phyloP scores from a whole-genome alignment of 257 asterid species.

The Ligustrum vulgare region DNA sequence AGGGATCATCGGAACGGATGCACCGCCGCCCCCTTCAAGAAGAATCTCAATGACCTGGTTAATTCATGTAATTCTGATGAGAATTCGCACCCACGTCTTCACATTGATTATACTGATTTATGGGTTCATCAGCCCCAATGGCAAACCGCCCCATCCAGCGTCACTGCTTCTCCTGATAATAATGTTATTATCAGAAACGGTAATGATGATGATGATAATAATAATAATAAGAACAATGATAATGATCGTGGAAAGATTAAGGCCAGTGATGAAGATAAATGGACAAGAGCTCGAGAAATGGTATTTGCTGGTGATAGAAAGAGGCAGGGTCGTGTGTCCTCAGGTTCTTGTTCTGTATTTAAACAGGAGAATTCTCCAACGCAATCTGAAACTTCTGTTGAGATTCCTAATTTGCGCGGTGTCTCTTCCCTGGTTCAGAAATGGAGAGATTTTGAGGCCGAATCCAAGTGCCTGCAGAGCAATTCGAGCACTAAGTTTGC shows the following conservation, averaged over 20 bases:
- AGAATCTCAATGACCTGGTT: constrained; percentile 22
- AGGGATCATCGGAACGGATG: not conserved
- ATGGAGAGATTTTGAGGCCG: constrained; percentile 71
- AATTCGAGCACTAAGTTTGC: not conserved
- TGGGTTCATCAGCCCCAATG: constrained; percentile 70
- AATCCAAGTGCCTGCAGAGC: constrained; percentile 22
- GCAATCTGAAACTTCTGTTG: constrained; percentile 26
- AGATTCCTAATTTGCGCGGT: constrained; percentile 43
- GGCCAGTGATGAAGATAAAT: constrained; percentile 29
- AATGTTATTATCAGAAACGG: not conserved
- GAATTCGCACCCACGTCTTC: constrained; percentile 6
- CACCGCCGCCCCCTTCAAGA: constrained; percentile 25
- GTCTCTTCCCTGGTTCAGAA: constrained; percentile 77
- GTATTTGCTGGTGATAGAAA: constrained; percentile 24
- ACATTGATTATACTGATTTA: constrained; percentile 46
- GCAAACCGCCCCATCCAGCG: constrained; percentile 23
- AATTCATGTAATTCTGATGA: constrained; percentile 28
- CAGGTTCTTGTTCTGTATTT: not conserved
- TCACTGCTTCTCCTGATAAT: not conserved
- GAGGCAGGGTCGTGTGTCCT: not conserved
- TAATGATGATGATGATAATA: too few species aligned
- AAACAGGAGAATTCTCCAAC: constrained; percentile 14
- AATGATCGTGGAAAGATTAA: constrained; percentile 14
- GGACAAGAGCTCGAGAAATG: constrained; percentile 58
- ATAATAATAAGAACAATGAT: not conserved